These are phyloP conservation scores for Penicillium sp. DNA, from an alignment of 2,329 filamentous ascomycete species.

Conservation along the genomic window DNA sequence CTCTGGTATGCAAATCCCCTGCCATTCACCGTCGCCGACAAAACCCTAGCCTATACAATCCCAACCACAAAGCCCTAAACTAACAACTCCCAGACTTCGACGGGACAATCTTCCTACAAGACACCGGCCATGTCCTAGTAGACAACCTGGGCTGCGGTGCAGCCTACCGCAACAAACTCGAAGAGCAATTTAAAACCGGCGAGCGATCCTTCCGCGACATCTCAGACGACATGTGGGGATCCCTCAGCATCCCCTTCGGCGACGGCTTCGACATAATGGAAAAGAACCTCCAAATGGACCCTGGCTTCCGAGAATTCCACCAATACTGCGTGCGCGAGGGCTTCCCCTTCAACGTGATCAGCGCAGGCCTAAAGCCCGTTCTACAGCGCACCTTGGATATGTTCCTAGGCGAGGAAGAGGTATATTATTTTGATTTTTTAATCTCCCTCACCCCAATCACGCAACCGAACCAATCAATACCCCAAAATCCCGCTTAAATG, in stretches of 20 bases:
- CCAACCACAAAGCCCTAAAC: background rate
- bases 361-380: constrained; percentile 64
- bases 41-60: background rate
- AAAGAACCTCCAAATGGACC: constrained; percentile 60
- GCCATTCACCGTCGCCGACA: background rate
- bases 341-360: constrained; percentile 69
- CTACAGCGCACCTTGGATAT: constrained; percentile 61
- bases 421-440: constrained; percentile 8
- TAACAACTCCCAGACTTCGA: constrained; percentile 57
- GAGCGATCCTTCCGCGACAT: constrained; percentile 66
- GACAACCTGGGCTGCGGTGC: constrained; percentile 63
- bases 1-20: constrained; percentile 35
- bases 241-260: constrained; percentile 64
- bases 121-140: constrained; percentile 67
- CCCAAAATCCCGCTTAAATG: no score
- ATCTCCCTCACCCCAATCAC: background rate
- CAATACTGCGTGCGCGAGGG: constrained; percentile 60
- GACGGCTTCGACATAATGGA: constrained; percentile 66
- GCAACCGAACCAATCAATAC: background rate
- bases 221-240: constrained; percentile 71
- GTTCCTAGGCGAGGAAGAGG: constrained; percentile 61
- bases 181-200: constrained; percentile 63
- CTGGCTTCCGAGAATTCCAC: constrained; percentile 63
- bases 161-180: constrained; percentile 55
- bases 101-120: constrained; percentile 70